These are phyloP conservation scores for Talaromyces wortmannii DNA, from an alignment of 495 filamentous ascomycete species.

Conservation along the genomic window DNA sequence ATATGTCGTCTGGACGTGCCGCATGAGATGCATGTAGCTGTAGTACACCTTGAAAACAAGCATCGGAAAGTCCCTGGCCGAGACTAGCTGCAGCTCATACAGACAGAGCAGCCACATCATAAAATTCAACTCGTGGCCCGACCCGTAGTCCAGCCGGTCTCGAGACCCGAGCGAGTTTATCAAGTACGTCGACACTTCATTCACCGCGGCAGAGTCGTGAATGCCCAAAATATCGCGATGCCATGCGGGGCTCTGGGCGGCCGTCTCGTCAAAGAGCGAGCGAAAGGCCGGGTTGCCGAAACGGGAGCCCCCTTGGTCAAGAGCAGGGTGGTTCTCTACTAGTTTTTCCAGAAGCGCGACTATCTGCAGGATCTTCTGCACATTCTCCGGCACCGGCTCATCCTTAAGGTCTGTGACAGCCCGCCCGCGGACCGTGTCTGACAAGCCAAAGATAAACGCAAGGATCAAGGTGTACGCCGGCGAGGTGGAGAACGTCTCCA, in stretches of 20 bases:
- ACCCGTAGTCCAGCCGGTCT: conserved; percentile 91
- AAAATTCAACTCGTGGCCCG: conserved; percentile 95
- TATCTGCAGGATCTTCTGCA: conserved; percentile 61
- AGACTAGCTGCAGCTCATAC: conserved; percentile 66
- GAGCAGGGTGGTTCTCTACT: conserved; percentile 61
- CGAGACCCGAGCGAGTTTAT: conserved; percentile 77
- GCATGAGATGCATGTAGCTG: conserved; percentile 73
- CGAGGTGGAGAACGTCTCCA: conserved; percentile 72
- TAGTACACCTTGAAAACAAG: conserved; percentile 73
- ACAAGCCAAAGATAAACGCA: conserved; percentile 78
- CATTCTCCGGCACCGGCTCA: conserved; percentile 42
- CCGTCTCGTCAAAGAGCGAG: conserved; percentile 68
- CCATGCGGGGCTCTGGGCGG: conserved; percentile 35
- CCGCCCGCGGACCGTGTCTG: conserved; percentile 71
- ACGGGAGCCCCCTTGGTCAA: conserved; percentile 78
- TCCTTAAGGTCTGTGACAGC: conserved; percentile 61
- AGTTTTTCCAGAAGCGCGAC: conserved; percentile 60
- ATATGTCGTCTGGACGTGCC: conserved; percentile 81
- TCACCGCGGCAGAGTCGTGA: conserved; percentile 44
- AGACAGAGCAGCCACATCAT: conserved; percentile 90
- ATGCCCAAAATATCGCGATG: conserved; percentile 43
- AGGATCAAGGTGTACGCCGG: conserved; percentile 70
- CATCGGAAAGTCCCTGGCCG: conserved; percentile 55
- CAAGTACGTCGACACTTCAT: conserved; percentile 75
- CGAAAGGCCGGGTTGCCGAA: conserved; percentile 95